These are phyloP conservation scores for Verticillium zaregamsianum DNA, from an alignment of 2,329 filamentous ascomycete species.

Conservation along the genomic window DNA sequence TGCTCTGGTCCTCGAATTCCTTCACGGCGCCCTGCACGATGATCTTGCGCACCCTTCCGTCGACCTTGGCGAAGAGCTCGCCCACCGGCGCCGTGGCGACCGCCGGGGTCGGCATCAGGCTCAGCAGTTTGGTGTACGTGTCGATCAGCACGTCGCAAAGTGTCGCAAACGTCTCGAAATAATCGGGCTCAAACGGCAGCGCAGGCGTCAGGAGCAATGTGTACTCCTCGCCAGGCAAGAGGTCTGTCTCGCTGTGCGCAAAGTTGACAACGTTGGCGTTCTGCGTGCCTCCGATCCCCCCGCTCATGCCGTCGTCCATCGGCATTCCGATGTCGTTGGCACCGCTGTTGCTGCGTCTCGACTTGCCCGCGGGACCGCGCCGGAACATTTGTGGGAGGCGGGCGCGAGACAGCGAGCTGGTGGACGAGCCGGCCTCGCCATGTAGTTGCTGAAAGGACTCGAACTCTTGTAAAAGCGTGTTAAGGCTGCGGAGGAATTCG, in stretches of 20 bases:
- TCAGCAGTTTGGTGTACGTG: slow-evolving; percentile 76
- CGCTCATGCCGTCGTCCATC: slow-evolving; percentile 19
- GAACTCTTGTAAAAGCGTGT: slow-evolving; percentile 83
- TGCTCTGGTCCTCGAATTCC: slow-evolving; percentile 87
- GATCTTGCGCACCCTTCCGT: slow-evolving; percentile 80
- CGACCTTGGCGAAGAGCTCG: slow-evolving; percentile 87
- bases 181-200: slow-evolving; percentile 93
- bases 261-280: slow-evolving; percentile 50
- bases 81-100: slow-evolving; percentile 67
- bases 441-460: slow-evolving; percentile 90
- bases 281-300: slow-evolving; percentile 21
- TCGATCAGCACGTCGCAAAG: slow-evolving; percentile 94
- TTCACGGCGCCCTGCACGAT: slow-evolving; percentile 82
- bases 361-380: slow-evolving; percentile 56
- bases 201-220: slow-evolving; percentile 84
- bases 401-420: slow-evolving; percentile 69
- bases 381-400: slow-evolving; percentile 83
- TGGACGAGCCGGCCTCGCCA: slow-evolving; percentile 66
- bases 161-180: slow-evolving; percentile 93
- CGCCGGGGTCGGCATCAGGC: slow-evolving; percentile 69
- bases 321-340: slow-evolving; percentile 32
- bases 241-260: slow-evolving; percentile 57
- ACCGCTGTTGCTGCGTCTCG: slow-evolving; percentile 48
- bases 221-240: slow-evolving; percentile 82
- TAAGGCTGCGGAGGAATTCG: slow-evolving; percentile 84